Conservation (phyloP, 2,329 filamentous ascomycete species). For the Capronia americana region DNA sequence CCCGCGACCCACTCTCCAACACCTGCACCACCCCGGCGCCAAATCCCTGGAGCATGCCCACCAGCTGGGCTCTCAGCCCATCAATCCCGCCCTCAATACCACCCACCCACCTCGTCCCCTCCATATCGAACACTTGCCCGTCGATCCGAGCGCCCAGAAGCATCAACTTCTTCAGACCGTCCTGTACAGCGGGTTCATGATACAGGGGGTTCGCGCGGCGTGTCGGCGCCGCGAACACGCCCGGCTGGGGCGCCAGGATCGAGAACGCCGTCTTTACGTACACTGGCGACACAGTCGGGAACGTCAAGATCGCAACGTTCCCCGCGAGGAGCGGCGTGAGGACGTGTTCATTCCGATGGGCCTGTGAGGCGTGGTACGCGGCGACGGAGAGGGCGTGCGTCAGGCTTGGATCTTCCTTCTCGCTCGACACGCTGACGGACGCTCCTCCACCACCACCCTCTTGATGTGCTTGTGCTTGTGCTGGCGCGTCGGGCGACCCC, state of each 20-base stretch:
- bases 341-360: slow-evolving; percentile 61
- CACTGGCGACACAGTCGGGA: slow-evolving; percentile 81
- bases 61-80: slow-evolving; percentile 80
- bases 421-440: slow-evolving; percentile 37
- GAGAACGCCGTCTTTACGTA: slow-evolving; percentile 82
- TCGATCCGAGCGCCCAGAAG: slow-evolving; percentile 87
- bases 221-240: slow-evolving; percentile 76
- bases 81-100: slow-evolving; percentile 83
- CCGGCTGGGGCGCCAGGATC: slow-evolving; percentile 74
- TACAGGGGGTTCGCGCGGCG: slow-evolving; percentile 79
- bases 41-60: slow-evolving; percentile 78
- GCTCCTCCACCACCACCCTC: background rate
- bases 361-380: slow-evolving; percentile 59
- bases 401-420: slow-evolving; percentile 49
- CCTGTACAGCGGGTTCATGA: slow-evolving; percentile 79
- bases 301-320: slow-evolving; percentile 77
- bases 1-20: slow-evolving; percentile 81
- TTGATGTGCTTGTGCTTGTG: background rate
- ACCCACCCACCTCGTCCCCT: slow-evolving; percentile 73
- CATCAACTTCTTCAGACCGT: slow-evolving; percentile 83
- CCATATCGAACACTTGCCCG: slow-evolving; percentile 79
- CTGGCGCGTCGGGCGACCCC: slow-evolving; percentile 39
- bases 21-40: slow-evolving; percentile 77
- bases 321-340: slow-evolving; percentile 81
- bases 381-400: slow-evolving; percentile 66